A percentile compares a stretch with the other conserved stretches of the same genome.
phyloP scores from a whole-genome alignment of 495 filamentous ascomycete genomes.

The Aspergillus baeticus region DNA sequence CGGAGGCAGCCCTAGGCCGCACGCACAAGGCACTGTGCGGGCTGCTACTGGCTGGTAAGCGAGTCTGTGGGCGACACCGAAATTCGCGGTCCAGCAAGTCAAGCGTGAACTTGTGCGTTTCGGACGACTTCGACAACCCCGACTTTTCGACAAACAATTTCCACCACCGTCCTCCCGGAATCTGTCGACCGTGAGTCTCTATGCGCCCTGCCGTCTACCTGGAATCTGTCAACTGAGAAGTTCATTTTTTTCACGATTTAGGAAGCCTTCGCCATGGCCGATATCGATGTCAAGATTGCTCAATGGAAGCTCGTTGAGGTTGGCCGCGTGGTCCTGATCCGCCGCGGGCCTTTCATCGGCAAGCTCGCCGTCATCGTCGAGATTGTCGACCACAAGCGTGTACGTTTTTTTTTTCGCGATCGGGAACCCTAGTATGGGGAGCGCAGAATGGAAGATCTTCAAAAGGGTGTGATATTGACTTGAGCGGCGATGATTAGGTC shows the following conservation, averaged over 20 bases:
- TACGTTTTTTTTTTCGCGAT: slow-evolving; percentile 55
- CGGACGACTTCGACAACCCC: slow-evolving; percentile 41
- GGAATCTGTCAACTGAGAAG: slow-evolving; percentile 24
- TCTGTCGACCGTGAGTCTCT: slow-evolving; percentile 49
- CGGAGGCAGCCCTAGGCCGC: slow-evolving; percentile 41
- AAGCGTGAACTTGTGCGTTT: slow-evolving; percentile 34
- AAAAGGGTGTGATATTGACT: slow-evolving; percentile 37
- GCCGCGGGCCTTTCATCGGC: slow-evolving; percentile 71
- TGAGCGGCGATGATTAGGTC: slow-evolving; percentile 56
- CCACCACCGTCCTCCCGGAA: slow-evolving; percentile 40
- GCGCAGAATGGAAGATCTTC: background rate
- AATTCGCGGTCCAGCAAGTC: slow-evolving; percentile 35
- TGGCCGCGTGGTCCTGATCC: slow-evolving; percentile 89
- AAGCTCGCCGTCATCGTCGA: slow-evolving; percentile 92
- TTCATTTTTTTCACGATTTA: slow-evolving; percentile 13
- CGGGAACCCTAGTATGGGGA: slow-evolving; percentile 12
- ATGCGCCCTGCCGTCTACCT: slow-evolving; percentile 14
- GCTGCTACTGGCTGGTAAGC: slow-evolving; percentile 33
- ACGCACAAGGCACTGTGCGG: slow-evolving; percentile 17
- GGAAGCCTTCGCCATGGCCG: slow-evolving; percentile 55
- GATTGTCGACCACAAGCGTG: slow-evolving; percentile 99
- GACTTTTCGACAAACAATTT: slow-evolving; percentile 48
- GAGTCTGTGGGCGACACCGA: slow-evolving; percentile 45
- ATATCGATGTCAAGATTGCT: slow-evolving; percentile 71
- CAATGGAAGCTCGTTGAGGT: slow-evolving; percentile 93